Conservation (phyloP, 768 basidiomycete species). For the Trametes maxima region DNA sequence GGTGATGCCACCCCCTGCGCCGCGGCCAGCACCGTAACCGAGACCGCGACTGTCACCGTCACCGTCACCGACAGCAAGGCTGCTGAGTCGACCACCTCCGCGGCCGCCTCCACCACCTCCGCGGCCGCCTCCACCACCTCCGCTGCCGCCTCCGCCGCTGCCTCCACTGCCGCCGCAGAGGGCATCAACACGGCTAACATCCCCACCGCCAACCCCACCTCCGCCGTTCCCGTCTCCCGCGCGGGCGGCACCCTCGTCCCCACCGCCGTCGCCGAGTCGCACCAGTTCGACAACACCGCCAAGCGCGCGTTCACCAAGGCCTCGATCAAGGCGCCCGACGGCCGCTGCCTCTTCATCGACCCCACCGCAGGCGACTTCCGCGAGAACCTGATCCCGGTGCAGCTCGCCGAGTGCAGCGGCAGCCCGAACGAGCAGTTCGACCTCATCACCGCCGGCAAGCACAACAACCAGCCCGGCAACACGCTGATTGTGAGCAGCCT, state of each 20-base stretch:
- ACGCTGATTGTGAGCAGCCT: background rate
- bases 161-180: too few relatives aligned
- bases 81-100: too few relatives aligned
- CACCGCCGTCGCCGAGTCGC: conserved; percentile 1
- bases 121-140: too few relatives aligned
- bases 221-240: too few relatives aligned
- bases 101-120: too few relatives aligned
- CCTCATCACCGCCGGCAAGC: conserved; percentile 3
- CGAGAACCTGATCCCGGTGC: conserved; percentile 3
- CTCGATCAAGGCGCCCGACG: conserved; percentile 4
- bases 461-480: background rate
- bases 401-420: background rate
- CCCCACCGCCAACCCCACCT: too few relatives aligned
- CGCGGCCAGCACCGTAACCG: too few relatives aligned
- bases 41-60: too few relatives aligned
- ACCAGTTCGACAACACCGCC: background rate
- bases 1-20: too few relatives aligned
- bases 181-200: too few relatives aligned
- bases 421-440: background rate
- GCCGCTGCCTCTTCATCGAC: background rate
- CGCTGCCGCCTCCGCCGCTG: too few relatives aligned
- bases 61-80: too few relatives aligned
- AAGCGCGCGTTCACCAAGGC: background rate
- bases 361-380: conserved; percentile 1
- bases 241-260: background rate